Base-by-base conservation (phyloP, 2,329 filamentous ascomycete genomes). In the Cercospora sojina region DNA sequence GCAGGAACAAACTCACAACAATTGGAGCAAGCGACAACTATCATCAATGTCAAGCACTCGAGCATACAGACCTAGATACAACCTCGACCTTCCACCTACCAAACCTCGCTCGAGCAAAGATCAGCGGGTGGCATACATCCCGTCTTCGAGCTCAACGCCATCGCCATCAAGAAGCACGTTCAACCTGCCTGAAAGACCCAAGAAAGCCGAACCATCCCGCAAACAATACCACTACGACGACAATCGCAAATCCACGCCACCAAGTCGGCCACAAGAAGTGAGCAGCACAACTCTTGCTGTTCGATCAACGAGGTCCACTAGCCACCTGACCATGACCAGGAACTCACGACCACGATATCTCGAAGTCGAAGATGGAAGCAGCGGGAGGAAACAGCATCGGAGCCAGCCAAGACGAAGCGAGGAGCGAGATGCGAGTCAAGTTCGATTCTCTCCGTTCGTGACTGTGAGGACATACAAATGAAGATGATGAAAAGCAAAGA, bases 341-440 rank as follows among this genome's bases (percentile, higher is more conserved):
- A 27, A 3, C 32, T 5, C 59, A 2, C 29, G 47, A 53, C 43
- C 59, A 47, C 41, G 47, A 38, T 60, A 25, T 9, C n/a, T 60
- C 35, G 47, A 62, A 23, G 43, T 53, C 10, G 16, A 31, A 23
- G 10, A n/a, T 3, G 23, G 47, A 13, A 51, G 29, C 25, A 51
- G 59, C 41, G 27, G 53, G 29, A 53, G 20, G 9, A 62, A 51
- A n/a, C 38, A 20, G 18, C 25, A 35, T 38, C 41, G 59, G 2
- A 62, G 58, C 10, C 38, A 62, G n/a, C 25, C 41, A 31, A 6
- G 43, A 53, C 38, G 29, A 32, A 47, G 2, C 2, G 47, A 32
- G n/a, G 29, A 43, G 29, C 47, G 59, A 29, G 59, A 62, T 55
- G 41, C 20, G n/a, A 62, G 59, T 35, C 59, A 62, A 29, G 59